Conservation (phyloP, 192 early-diverging fungal genomes). For the Phycomyces nitens region DNA sequence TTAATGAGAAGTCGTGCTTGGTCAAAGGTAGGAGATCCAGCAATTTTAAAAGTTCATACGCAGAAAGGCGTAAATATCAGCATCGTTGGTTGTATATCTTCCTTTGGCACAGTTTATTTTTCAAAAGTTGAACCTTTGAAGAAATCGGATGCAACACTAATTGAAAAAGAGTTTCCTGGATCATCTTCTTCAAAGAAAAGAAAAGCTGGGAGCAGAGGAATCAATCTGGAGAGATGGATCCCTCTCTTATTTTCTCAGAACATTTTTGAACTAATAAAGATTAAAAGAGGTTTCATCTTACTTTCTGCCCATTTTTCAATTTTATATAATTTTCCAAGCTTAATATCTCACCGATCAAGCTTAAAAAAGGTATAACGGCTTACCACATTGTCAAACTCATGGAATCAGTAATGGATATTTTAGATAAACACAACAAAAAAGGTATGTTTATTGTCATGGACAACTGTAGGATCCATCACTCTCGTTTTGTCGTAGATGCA, state of each 20-base stretch:
- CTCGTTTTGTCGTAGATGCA: background rate
- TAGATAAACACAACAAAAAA: slow-evolving; percentile 12
- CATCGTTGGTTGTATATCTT: slow-evolving; percentile 1
- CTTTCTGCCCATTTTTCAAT: no score
- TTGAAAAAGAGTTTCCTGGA: slow-evolving; percentile 6
- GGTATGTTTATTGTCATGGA: slow-evolving; percentile 24
- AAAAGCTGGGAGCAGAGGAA: background rate
- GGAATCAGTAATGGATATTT: slow-evolving; percentile 10
- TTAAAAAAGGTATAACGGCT: background rate
- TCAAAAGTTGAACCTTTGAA: slow-evolving; percentile 8
- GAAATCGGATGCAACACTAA: background rate
- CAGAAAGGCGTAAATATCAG: slow-evolving; percentile 1
- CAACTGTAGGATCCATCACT: slow-evolving; percentile 12
- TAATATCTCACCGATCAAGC: no score
- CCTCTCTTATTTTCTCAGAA: no score
- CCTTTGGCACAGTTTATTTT: background rate
- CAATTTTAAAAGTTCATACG: slow-evolving; percentile 3
- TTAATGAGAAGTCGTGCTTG: slow-evolving; percentile 2
- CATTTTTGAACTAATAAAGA: no score
- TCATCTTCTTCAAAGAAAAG: background rate
- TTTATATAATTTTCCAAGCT: no score
- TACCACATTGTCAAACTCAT: background rate
- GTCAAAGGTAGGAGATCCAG: slow-evolving; percentile 1
- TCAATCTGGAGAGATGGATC: no score
- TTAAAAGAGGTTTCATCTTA: no score